phyloP scores from a whole-genome alignment of 2,329 filamentous ascomycete species.

The Talaromyces sp. region DNA sequence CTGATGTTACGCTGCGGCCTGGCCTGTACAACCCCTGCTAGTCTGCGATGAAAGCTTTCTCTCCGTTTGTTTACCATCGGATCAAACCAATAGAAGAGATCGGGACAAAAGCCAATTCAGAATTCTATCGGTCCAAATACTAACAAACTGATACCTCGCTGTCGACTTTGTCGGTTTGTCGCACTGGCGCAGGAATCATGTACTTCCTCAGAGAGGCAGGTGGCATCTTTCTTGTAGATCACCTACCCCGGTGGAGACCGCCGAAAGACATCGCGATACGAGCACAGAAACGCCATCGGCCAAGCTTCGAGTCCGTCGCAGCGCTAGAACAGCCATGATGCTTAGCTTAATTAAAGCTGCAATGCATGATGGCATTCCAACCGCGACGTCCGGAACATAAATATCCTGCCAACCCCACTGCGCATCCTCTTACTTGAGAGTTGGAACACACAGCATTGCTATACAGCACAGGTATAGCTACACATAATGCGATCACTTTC shows the following conservation, averaged over 20 bases:
- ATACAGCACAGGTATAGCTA: background rate
- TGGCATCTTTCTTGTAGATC: slow-evolving; percentile 8
- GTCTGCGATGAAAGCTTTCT: background rate
- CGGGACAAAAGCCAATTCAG: background rate
- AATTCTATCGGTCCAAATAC: background rate
- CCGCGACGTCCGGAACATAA: slow-evolving; percentile 9
- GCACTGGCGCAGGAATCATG: background rate
- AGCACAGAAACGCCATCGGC: background rate
- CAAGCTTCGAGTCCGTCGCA: slow-evolving; percentile 18
- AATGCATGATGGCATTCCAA: slow-evolving; percentile 3
- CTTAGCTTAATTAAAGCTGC: slow-evolving; percentile 3
- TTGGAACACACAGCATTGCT: background rate
- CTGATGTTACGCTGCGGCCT: background rate
- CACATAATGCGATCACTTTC: slow-evolving; percentile 15
- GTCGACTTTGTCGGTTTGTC: background rate
- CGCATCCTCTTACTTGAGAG: background rate
- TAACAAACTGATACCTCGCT: background rate
- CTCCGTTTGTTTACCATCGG: background rate
- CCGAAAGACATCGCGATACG: slow-evolving; percentile 1
- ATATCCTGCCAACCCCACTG: slow-evolving; percentile 7
- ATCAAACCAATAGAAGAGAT: background rate
- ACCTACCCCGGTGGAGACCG: slow-evolving; percentile 1
- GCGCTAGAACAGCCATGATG: slow-evolving; percentile 11
- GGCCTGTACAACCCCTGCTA: background rate
- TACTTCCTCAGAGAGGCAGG: background rate